A percentile compares a stretch with the other conserved stretches of the same genome.
Conservation (phyloP, 176 grass and related monocot species). For the Miscanthus lutarioriparius region DNA sequence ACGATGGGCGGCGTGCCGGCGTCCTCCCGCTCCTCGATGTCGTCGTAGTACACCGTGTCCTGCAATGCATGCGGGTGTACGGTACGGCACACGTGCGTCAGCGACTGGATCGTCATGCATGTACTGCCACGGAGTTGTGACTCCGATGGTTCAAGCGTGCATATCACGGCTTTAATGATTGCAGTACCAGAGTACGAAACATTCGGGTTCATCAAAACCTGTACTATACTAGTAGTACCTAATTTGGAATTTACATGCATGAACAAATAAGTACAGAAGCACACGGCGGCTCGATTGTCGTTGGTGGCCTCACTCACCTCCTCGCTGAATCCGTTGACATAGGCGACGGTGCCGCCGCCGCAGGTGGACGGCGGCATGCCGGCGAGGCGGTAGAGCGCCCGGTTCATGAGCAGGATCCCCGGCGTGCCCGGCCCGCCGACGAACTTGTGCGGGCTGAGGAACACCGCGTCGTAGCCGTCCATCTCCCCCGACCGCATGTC, state of each 20-base stretch:
- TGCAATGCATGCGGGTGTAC: background rate
- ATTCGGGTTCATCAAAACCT: too few relatives aligned
- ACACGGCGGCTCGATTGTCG: too few relatives aligned
- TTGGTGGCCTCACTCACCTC: constrained; percentile 19
- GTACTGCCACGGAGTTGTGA: too few relatives aligned
- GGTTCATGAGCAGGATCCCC: constrained; percentile 80
- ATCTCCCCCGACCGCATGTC: constrained; percentile 66
- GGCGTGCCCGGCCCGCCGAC: constrained; percentile 70
- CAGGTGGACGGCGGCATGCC: constrained; percentile 56
- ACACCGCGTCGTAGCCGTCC: constrained; percentile 88
- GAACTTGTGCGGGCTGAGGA: constrained; percentile 94
- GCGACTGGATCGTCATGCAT: background rate
- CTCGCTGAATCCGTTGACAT: constrained; percentile 66
- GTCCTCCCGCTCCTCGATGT: constrained; percentile 79
- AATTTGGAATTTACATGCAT: too few relatives aligned
- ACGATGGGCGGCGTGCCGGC: constrained; percentile 75
- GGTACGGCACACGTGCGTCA: background rate
- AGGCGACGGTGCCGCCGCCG: constrained; percentile 79
- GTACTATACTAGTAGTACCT: too few relatives aligned
- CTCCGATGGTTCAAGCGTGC: background rate
- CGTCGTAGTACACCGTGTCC: constrained; percentile 64
- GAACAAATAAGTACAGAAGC: too few relatives aligned
- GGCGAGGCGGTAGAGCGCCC: constrained; percentile 60
- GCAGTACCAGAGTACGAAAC: too few relatives aligned
- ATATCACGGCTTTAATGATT: too few relatives aligned